Conservation (phyloP, 257 asterid genomes). For the Solanum habrochaites region DNA sequence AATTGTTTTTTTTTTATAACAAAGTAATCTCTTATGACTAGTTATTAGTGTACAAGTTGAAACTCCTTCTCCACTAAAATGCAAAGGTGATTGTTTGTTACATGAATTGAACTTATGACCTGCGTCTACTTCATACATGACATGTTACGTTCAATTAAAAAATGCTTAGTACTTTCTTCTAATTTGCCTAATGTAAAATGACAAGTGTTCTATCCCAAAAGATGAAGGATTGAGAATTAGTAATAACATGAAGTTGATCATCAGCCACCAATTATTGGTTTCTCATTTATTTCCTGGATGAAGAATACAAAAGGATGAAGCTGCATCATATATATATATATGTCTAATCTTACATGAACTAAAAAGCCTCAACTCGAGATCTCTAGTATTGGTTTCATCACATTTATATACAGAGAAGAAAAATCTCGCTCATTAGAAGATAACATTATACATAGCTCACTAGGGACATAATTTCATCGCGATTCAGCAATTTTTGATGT, state of each 20-base stretch:
- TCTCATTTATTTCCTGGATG: background rate
- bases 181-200: background rate
- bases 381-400: constrained; percentile 3
- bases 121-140: background rate
- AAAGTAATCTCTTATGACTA: too few relatives aligned
- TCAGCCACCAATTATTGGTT: background rate
- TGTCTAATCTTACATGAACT: background rate
- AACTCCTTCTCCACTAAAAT: background rate
- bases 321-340: background rate
- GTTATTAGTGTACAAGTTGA: background rate
- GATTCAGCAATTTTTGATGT: constrained; percentile 34
- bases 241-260: background rate
- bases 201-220: background rate
- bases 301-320: background rate
- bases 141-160: background rate
- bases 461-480: constrained; percentile 15
- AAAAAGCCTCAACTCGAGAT: background rate
- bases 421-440: background rate
- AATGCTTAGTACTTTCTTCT: background rate
- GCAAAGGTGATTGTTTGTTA: background rate
- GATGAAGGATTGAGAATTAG: background rate
- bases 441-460: background rate
- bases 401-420: background rate
- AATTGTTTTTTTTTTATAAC: too few relatives aligned
- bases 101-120: background rate